Conservation (phyloP, 768 basidiomycete genomes). For the Pilatotrama ljubarskyi region DNA sequence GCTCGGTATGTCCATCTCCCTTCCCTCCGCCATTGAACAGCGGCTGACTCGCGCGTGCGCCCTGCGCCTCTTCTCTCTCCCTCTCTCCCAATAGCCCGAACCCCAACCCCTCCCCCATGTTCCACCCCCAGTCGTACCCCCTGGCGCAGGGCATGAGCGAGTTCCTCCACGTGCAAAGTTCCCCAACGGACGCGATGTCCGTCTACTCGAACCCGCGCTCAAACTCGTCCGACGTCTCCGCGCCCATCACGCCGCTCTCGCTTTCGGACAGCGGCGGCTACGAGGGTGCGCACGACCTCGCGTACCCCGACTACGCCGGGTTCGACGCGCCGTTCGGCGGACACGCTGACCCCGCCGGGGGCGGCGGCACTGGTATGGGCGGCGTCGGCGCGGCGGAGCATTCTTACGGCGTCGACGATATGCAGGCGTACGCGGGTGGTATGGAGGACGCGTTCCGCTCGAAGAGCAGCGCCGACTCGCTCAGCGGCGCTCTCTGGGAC, state of each 20-base stretch:
- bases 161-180: background rate
- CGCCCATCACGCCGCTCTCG: constrained; percentile 24
- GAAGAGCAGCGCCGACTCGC: constrained; percentile 4
- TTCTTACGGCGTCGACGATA: constrained; percentile 1
- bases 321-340: background rate
- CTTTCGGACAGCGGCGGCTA: constrained; percentile 1
- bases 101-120: background rate
- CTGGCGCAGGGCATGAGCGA: background rate
- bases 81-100: background rate
- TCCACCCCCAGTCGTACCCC: background rate
- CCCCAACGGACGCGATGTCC: constrained; percentile 11
- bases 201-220: constrained; percentile 18
- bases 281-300: constrained; percentile 5
- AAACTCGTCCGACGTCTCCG: constrained; percentile 18
- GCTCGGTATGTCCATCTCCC: constrained; percentile 7
- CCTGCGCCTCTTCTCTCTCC: background rate
- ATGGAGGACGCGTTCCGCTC: constrained; percentile 10
- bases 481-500: constrained; percentile 2
- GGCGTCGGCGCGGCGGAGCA: background rate
- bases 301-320: background rate
- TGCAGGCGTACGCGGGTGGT: constrained; percentile 4
- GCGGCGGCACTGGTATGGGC: too few relatives aligned
- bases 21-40: background rate
- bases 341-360: background rate
- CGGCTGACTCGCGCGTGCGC: background rate